A percentile compares a stretch with the other conserved stretches of the same genome.
Conservation (phyloP, 108 stramenopile genomes). For the Schizochytrium sp. region DNA sequence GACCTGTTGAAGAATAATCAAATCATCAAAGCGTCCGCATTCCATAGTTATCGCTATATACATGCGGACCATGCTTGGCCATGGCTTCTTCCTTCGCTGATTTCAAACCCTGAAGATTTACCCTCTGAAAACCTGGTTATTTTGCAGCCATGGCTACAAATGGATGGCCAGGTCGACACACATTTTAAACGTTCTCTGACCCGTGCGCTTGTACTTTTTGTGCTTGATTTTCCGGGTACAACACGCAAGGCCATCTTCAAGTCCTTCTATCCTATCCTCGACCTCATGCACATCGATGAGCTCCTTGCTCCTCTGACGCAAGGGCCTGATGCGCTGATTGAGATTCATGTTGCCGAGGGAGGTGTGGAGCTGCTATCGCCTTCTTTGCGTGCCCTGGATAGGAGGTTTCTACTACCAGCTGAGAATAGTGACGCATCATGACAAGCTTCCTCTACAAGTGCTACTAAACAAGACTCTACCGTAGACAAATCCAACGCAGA, state of each 20-base stretch:
- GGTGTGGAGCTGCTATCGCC: background rate
- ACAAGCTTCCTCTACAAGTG: too few relatives aligned
- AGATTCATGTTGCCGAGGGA: background rate
- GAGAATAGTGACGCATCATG: too few relatives aligned
- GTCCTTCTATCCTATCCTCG: background rate
- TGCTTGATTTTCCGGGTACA: conserved; percentile 1
- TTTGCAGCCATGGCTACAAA: background rate
- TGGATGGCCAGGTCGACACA: background rate
- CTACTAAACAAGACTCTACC: too few relatives aligned
- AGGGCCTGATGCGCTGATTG: conserved; percentile 20
- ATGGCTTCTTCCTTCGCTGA: background rate
- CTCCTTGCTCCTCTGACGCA: background rate
- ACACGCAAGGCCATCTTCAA: background rate
- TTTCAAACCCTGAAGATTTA: too few relatives aligned
- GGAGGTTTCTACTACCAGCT: background rate
- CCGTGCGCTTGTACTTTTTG: background rate
- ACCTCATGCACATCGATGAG: background rate
- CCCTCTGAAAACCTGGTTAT: background rate
- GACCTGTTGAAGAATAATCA: background rate
- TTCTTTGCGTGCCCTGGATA: conserved; percentile 4
- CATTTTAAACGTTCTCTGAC: conserved; percentile 10
- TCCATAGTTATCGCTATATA: background rate
- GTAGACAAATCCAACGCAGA: too few relatives aligned
- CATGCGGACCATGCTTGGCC: background rate
- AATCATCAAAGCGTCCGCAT: background rate